These are phyloP conservation scores for Hypoxylon sp. DNA, from an alignment of 2,329 filamentous ascomycete genomes.

Conservation along the genomic window DNA sequence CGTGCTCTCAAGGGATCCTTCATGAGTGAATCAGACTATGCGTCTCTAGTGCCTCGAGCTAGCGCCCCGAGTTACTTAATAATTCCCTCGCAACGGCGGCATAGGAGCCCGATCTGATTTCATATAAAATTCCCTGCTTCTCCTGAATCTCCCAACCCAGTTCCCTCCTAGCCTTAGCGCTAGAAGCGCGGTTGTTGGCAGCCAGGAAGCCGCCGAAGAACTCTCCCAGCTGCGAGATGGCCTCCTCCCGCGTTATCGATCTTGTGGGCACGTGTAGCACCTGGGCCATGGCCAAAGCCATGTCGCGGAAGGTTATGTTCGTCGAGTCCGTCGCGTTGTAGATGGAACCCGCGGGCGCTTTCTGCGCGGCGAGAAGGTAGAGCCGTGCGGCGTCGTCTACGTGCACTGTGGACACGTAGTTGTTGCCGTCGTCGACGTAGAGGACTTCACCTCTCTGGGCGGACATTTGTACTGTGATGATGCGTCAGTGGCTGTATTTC, in stretches of 20 bases:
- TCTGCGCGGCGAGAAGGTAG: constrained; percentile 58
- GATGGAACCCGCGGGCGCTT: constrained; percentile 53
- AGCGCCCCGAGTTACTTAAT: background rate
- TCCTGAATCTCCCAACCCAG: constrained; percentile 58
- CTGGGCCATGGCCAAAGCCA: constrained; percentile 49
- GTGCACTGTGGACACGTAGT: constrained; percentile 55
- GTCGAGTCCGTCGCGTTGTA: constrained; percentile 57
- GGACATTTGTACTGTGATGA: constrained; percentile 47
- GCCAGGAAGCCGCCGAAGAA: constrained; percentile 57
- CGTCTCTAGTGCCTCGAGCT: background rate
- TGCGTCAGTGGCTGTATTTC: background rate
- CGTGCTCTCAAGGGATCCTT: background rate
- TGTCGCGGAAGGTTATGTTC: constrained; percentile 53
- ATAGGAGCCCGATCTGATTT: constrained; percentile 53
- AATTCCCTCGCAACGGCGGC: constrained; percentile 31
- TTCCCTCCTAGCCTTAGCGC: constrained; percentile 56
- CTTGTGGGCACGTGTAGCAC: constrained; percentile 47
- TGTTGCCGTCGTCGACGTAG: constrained; percentile 54
- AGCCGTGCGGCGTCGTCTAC: constrained; percentile 61
- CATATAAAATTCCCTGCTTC: constrained; percentile 55
- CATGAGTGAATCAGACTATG: too few relatives aligned
- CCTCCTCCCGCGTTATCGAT: constrained; percentile 50
- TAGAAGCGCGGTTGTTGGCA: constrained; percentile 55
- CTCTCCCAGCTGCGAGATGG: constrained; percentile 46
- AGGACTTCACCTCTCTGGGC: constrained; percentile 51